Conservation (phyloP, 2,329 filamentous ascomycete genomes). For the Sphaerulina musiva region DNA sequence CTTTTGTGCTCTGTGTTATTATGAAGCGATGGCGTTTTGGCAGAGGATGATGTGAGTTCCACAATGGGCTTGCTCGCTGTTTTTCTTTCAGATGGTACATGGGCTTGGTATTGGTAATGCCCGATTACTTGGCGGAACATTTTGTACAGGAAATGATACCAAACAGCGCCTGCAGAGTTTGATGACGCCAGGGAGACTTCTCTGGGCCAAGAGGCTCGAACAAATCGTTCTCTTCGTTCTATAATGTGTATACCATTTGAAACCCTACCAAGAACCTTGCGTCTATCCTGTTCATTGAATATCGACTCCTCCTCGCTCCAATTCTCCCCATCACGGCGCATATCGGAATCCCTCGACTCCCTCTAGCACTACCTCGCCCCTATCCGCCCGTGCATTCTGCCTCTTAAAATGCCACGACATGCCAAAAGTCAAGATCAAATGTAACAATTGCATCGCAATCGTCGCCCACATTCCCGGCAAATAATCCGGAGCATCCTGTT, state of each 20-base stretch:
- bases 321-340: slow-evolving; percentile 4
- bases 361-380: slow-evolving; percentile 15
- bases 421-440: slow-evolving; percentile 12
- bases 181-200: no score
- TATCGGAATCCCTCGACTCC: slow-evolving; percentile 17
- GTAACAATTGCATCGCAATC: slow-evolving; percentile 18
- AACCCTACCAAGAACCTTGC: no score
- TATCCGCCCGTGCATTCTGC: slow-evolving; percentile 19
- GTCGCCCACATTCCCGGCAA: slow-evolving; percentile 21
- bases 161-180: neutral
- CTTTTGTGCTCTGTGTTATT: neutral
- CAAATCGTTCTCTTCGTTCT: no score
- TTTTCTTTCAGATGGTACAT: neutral
- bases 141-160: neutral
- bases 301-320: neutral
- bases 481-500: slow-evolving; percentile 19
- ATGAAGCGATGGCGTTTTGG: neutral
- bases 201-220: no score
- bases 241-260: no score
- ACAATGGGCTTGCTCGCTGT: neutral
- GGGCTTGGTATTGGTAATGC: neutral
- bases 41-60: neutral
- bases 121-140: neutral
- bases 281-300: no score
- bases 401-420: slow-evolving; percentile 17